Base-by-base conservation (phyloP, 2,329 filamentous ascomycete genomes). In the Tolypocladium capitatum region DNA sequence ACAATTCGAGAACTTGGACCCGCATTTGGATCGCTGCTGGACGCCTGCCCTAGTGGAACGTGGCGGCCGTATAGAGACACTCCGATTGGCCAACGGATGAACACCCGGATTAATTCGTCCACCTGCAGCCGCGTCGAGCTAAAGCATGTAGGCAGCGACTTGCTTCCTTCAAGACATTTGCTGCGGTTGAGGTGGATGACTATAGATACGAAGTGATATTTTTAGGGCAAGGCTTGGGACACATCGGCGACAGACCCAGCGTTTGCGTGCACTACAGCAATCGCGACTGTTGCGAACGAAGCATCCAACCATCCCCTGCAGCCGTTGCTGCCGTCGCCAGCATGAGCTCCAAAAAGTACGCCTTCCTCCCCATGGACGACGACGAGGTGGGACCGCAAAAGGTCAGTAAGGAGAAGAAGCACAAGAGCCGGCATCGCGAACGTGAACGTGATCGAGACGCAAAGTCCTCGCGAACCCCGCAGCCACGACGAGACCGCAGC, bases 311-410 rank as follows among this genome's bases (percentile, higher is more conserved):
- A 38, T 28, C 13, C 7, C 21, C 36, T 9, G 36, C 36, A 27
- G 21, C 36, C 21, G 21, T 14, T 20, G 20, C 34, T 20, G 13
- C 32, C 33, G 32, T 10, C 14, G 45, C 28, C 48, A 52, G 18
- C 45, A 75, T 75, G 72, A 71, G 68, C 51, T 68, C 69, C 43
- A 83, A 83, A 62, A 78, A 75, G 56, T 84, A 84, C 61, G 78
- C 80, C 8, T 76, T 84, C 55, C 64, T 84, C 52, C 74, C 80
- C 8, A 84, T 84, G 81, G 79, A 79, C 50, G 78, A 79, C 11
- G 75, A 75, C 32, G 78, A 80, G 52, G 69, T 80, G n/a, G 72
- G 73, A 1, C 73, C 73, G 24, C 70, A 74, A 45, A 73, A 72
- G 49, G 74, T 73, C 48, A 64, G 73, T 46, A 70, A 69, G 53